Evolutionary conservation across 352 stramenopile species (phyloP), one percentile per base, ranked within the genome.

Genomic region (Thraustochytrium striatum): DNA sequence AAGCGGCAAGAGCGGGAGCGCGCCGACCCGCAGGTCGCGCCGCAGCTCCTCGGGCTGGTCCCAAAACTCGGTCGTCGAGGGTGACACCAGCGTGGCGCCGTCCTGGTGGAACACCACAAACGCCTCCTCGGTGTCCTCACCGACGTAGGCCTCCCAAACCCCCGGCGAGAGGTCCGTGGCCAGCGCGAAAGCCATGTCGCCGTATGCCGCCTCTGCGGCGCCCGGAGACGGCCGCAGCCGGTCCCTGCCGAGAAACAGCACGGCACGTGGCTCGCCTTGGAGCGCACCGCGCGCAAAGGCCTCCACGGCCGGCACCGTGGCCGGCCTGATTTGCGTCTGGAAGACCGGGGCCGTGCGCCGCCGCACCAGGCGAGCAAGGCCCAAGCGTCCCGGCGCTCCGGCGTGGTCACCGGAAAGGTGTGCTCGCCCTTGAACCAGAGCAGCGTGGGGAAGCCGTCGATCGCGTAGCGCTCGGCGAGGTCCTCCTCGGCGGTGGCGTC

Each of bases 401-500:
- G 21, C 11, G 32, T 13, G n/a, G n/a, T n/a, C 9, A 62, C 43
- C 0, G 38, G 32, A 2, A 36, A 73, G 62, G 33, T 28, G 16
- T 19, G 1, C 11, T 83, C 82, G 52, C 91, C 88, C 85, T 94
- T 94, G 83, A 96, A 95, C 82, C 94, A 95, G 85, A 95, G 95
- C 72, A 97, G 85, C 72, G 91, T 95, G 33, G 92, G 92, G 86
- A 94, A 96, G 30, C 90, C 91, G 52, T 88, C 85, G 65, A 97
- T 87, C 32, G 57, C 84, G 79, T 94, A 95, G 82, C 89, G 87
- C 78, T 91, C 84, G 35, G 85, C 88, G 35, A 90, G 61, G 82
- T 94, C 90, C 72, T 84, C 90, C 79, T 93, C 83, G 21, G 85
- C 89, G 44, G 89, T 94, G 44, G 89, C 91, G 82, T 97, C 92